A percentile compares a stretch with the other conserved stretches of the same genome.
These are phyloP conservation scores for Citrus sp. DNA, from an alignment of 345 rosid species.

Conservation along the genomic window DNA sequence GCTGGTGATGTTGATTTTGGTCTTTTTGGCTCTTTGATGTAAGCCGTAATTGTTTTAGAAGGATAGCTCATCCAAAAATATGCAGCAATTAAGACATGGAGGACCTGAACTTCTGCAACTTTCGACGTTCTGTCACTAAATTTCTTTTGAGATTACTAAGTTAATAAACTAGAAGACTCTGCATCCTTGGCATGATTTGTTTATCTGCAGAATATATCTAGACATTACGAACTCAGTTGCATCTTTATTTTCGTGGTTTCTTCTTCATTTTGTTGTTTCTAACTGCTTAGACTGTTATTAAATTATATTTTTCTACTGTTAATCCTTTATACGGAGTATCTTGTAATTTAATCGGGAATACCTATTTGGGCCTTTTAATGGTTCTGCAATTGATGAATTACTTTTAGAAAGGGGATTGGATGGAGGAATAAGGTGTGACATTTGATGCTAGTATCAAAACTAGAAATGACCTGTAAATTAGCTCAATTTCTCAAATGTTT, in stretches of 20 bases:
- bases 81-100: background rate
- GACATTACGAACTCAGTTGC: background rate
- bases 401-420: background rate
- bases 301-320: background rate
- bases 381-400: background rate
- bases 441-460: background rate
- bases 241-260: background rate
- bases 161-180: background rate
- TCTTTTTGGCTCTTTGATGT: background rate
- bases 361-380: background rate
- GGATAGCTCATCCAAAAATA: background rate
- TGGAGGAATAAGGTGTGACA: background rate
- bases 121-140: too few species aligned
- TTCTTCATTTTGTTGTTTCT: background rate
- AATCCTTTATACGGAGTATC: background rate
- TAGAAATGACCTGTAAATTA: background rate
- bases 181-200: background rate
- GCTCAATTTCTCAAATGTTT: background rate
- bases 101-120: too few species aligned
- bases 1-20: background rate
- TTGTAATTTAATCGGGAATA: background rate
- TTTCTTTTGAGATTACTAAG: background rate
- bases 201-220: background rate
- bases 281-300: background rate
- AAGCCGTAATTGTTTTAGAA: background rate